Evolutionary conservation across 257 asterid genomes (phyloP).

Genomic region (Penstemon eatonii): DNA sequence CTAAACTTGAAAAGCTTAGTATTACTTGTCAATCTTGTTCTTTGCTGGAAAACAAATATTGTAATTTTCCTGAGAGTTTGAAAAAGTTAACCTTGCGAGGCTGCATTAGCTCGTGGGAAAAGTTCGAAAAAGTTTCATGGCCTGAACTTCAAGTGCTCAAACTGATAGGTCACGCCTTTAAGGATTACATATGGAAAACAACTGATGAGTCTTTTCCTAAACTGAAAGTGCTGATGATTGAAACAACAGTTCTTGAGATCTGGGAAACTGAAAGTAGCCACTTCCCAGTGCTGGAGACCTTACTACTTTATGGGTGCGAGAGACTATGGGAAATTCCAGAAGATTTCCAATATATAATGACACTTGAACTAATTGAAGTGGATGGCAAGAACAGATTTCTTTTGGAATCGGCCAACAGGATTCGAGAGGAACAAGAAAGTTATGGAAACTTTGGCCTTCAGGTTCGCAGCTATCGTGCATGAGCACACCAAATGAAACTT

Average conservation of each 20-base stretch:
- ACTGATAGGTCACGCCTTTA: not conserved
- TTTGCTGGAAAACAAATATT: not conserved
- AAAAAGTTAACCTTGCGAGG: slow-evolving; percentile 1
- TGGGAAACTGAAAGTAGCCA: slow-evolving; percentile 23
- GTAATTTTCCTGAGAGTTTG: not conserved
- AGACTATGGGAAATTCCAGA: slow-evolving; percentile 10
- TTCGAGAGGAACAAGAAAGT: slow-evolving; percentile 14
- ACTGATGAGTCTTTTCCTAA: slow-evolving; percentile 14
- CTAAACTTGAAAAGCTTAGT: slow-evolving; percentile 7
- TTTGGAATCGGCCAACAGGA: not conserved
- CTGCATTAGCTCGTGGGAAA: not conserved
- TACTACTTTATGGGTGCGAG: not conserved
- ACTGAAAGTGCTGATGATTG: slow-evolving; percentile 7
- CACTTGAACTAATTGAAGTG: slow-evolving; percentile 19
- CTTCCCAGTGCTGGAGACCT: slow-evolving; percentile 25
- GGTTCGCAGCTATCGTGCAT: not conserved
- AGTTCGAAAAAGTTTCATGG: not conserved
- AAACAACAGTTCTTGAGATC: not conserved
- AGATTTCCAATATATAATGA: not conserved
- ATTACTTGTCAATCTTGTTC: no score
- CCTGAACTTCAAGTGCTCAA: slow-evolving; percentile 15
- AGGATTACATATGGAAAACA: slow-evolving; percentile 22
- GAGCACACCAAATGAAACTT: not conserved
- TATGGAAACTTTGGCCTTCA: slow-evolving; percentile 11
- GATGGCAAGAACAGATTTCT: not conserved